Conservation (phyloP, 345 rosid species). For the Aethionema arabicum region DNA sequence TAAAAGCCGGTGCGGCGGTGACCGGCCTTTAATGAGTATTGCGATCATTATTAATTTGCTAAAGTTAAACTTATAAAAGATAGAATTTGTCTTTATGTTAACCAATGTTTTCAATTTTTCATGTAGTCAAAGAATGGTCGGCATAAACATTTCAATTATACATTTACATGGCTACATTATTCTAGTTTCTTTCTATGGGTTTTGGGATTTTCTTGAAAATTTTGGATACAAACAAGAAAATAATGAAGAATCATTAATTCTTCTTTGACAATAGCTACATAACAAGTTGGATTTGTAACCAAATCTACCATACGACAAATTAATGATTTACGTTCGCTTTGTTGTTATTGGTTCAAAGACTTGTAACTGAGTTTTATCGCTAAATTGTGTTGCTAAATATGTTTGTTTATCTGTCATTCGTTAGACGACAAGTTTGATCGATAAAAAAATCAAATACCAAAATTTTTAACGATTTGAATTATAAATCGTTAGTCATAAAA, state of each 20-base stretch:
- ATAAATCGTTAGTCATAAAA: too few species aligned
- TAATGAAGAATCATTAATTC: constrained; percentile 19
- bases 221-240: constrained; percentile 24
- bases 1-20: constrained; percentile 36
- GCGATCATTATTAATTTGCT: constrained; percentile 28
- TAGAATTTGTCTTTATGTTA: constrained; percentile 35
- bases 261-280: constrained; percentile 33
- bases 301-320: constrained; percentile 28
- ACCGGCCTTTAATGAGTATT: constrained; percentile 38
- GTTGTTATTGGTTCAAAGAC: too few species aligned
- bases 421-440: too few species aligned
- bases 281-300: constrained; percentile 24
- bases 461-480: too few species aligned
- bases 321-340: too few species aligned
- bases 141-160: constrained; percentile 11
- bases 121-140: constrained; percentile 32
- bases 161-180: constrained; percentile 32
- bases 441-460: too few species aligned
- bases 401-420: too few species aligned
- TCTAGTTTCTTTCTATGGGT: constrained; percentile 14
- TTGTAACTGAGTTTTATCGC: too few species aligned
- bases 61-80: constrained; percentile 32
- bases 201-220: constrained; percentile 19
- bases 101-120: constrained; percentile 31
- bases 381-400: too few species aligned